Conservation (phyloP, 2,329 filamentous ascomycete species). For the Arthrobotrys musiformis region DNA sequence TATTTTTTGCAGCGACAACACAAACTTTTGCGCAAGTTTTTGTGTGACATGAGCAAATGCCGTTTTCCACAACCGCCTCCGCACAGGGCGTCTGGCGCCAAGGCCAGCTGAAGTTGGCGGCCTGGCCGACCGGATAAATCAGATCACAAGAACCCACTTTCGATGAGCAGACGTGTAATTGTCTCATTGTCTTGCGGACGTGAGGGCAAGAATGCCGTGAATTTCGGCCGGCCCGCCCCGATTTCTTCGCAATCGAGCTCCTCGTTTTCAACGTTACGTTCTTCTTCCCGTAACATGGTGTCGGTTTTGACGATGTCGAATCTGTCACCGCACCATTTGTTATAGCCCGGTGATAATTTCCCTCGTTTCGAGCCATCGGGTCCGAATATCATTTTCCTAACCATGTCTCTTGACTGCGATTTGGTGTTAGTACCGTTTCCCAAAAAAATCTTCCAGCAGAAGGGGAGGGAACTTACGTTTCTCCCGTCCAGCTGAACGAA, state of each 20-base stretch:
- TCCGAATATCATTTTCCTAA: constrained; percentile 31
- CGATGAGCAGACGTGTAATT: not conserved
- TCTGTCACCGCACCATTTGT: constrained; percentile 37
- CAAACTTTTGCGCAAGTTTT: not conserved
- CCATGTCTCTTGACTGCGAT: constrained; percentile 9
- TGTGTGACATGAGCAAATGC: not conserved
- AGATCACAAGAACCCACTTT: not conserved
- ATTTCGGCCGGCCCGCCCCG: not conserved
- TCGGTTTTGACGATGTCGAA: constrained; percentile 35
- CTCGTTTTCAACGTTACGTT: not conserved
- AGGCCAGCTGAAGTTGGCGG: not conserved
- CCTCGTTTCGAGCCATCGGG: constrained; percentile 24
- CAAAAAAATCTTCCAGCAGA: not conserved
- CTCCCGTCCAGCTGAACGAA: constrained; percentile 24
- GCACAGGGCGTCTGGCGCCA: not conserved
- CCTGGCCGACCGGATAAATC: not conserved
- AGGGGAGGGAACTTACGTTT: constrained; percentile 4
- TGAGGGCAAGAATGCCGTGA: not conserved
- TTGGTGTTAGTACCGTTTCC: not conserved
- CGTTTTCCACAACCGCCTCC: not conserved
- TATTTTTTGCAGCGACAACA: not conserved
- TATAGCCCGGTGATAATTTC: constrained; percentile 28
- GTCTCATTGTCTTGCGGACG: not conserved
- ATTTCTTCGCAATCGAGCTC: not conserved
- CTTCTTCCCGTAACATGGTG: constrained; percentile 25